A percentile compares a stretch with the other conserved stretches of the same genome.
Evolutionary conservation across 2,329 filamentous ascomycete genomes (phyloP).

Genomic region (Claviceps arundinis): DNA sequence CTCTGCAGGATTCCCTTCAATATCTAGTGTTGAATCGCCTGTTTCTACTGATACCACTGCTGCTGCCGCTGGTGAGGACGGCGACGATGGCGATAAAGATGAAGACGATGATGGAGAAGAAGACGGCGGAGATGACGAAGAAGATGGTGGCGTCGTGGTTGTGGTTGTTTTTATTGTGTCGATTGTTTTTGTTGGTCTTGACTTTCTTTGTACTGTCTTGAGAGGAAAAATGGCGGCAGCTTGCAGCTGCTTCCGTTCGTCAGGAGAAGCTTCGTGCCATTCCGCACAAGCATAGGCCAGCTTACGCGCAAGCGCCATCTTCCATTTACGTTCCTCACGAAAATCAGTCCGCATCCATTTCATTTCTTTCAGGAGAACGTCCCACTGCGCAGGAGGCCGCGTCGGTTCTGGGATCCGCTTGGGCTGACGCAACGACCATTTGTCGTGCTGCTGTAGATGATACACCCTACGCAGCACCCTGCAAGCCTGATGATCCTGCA

Average conservation of each 20-base stretch:
- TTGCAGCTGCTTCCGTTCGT: slow-evolving; percentile 55
- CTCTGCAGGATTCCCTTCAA: slow-evolving; percentile 19
- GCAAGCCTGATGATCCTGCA: slow-evolving; percentile 78
- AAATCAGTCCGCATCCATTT: slow-evolving; percentile 99
- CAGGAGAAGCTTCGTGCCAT: slow-evolving; percentile 54
- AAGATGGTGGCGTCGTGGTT: no score
- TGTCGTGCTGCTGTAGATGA: slow-evolving; percentile 76
- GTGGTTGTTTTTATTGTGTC: no score
- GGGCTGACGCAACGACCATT: slow-evolving; percentile 85
- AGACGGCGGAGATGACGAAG: no score
- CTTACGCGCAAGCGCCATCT: slow-evolving; percentile 64
- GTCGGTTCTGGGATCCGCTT: slow-evolving; percentile 73
- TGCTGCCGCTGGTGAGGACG: slow-evolving; percentile 9
- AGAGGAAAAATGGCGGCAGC: slow-evolving; percentile 43
- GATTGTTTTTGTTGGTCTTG: no score
- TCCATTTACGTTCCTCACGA: slow-evolving; percentile 88
- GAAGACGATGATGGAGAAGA: no score
- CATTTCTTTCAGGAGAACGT: slow-evolving; percentile 78
- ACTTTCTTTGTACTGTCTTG: slow-evolving; percentile 12
- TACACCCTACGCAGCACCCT: slow-evolving; percentile 79
- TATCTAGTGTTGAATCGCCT: slow-evolving; percentile 23
- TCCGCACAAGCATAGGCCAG: slow-evolving; percentile 74
- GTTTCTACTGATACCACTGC: neutral
- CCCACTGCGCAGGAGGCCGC: slow-evolving; percentile 67
- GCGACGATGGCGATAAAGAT: neutral